Evolutionary conservation across 2,329 filamentous ascomycete species (phyloP).

Genomic region (Xenosphaeropsis pyriputrescens): DNA sequence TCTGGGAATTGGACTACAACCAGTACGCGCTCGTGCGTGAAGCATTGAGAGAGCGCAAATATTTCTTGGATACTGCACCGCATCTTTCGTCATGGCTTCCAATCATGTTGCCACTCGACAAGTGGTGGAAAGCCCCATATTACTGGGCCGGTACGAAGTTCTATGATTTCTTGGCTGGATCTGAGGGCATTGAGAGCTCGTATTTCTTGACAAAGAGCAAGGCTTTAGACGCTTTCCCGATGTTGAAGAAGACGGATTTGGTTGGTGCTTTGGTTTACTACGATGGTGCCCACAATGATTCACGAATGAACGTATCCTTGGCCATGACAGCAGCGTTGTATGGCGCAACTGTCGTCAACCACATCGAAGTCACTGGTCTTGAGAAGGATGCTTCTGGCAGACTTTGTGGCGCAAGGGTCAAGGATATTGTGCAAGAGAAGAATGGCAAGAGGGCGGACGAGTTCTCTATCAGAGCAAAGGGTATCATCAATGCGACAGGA

Average conservation of each 20-base stretch:
- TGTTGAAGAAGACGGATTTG: constrained; percentile 68
- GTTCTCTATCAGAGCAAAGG: constrained; percentile 62
- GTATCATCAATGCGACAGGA: constrained; percentile 78
- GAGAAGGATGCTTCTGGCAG: constrained; percentile 60
- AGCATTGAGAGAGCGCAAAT: constrained; percentile 59
- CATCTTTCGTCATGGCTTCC: constrained; percentile 62
- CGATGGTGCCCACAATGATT: constrained; percentile 85
- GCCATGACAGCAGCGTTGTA: constrained; percentile 84
- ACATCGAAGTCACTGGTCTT: constrained; percentile 65
- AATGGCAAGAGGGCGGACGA: constrained; percentile 47
- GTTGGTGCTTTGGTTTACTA: constrained; percentile 81
- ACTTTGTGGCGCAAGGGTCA: constrained; percentile 59
- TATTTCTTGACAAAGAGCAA: constrained; percentile 82
- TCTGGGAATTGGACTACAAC: constrained; percentile 62
- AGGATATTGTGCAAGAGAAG: constrained; percentile 52
- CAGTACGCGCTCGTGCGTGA: constrained; percentile 60
- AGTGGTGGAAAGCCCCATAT: constrained; percentile 67
- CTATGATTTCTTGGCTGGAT: constrained; percentile 75
- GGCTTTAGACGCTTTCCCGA: constrained; percentile 75
- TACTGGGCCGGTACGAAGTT: constrained; percentile 68
- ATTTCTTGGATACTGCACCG: constrained; percentile 60
- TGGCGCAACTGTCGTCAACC: constrained; percentile 69
- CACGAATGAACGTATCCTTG: constrained; percentile 79
- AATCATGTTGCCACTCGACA: constrained; percentile 62
- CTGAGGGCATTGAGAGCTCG: constrained; percentile 76